These are phyloP conservation scores for Fistulifera pelliculosa DNA, from an alignment of 108 stramenopile genomes.

Conservation along the genomic window DNA sequence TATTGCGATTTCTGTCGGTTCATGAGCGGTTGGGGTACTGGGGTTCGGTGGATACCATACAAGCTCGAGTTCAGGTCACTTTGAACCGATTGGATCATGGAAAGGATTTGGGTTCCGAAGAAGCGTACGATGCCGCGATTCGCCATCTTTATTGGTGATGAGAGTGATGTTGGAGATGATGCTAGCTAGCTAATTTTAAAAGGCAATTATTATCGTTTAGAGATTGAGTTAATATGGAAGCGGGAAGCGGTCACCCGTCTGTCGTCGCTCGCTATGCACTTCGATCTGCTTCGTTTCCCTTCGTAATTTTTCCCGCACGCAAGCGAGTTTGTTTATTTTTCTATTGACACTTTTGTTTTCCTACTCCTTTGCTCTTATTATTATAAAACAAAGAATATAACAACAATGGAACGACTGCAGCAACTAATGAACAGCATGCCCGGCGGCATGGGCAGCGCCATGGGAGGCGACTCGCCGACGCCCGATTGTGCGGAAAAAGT, in stretches of 20 bases:
- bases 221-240: too few relatives aligned
- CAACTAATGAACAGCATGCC: slow-evolving; percentile 87
- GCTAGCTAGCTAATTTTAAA: too few relatives aligned
- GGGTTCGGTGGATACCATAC: slow-evolving; percentile 36
- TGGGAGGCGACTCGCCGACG: slow-evolving; percentile 71
- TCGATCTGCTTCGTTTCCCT: too few relatives aligned
- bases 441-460: slow-evolving; percentile 51
- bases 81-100: slow-evolving; percentile 50
- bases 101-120: slow-evolving; percentile 36
- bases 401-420: slow-evolving; percentile 77
- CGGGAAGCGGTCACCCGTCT: too few relatives aligned
- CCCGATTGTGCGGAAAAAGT: slow-evolving; percentile 96
- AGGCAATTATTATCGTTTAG: too few relatives aligned
- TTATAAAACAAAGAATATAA: too few relatives aligned
- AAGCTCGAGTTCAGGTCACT: slow-evolving; percentile 16
- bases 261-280: too few relatives aligned
- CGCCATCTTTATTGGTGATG: slow-evolving; percentile 31
- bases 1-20: slow-evolving; percentile 62
- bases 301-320: too few relatives aligned
- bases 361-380: too few relatives aligned
- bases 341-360: too few relatives aligned
- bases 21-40: slow-evolving; percentile 68
- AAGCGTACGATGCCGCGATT: slow-evolving; percentile 48
- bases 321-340: too few relatives aligned
- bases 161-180: neutral